Conservation (phyloP, 371 early-diverging fungal genomes). For the Mortierella sp. region DNA sequence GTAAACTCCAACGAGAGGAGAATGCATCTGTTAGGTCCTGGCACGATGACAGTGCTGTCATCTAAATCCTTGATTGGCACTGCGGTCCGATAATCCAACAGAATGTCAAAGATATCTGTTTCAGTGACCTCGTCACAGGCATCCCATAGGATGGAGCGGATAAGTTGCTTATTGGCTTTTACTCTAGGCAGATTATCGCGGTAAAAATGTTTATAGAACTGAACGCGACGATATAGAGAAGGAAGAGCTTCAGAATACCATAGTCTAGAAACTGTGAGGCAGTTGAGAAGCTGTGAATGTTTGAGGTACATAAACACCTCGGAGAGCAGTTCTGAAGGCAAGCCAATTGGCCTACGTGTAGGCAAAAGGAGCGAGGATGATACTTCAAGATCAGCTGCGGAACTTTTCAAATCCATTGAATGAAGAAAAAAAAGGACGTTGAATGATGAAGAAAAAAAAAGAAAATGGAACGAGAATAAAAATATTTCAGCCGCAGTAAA, state of each 20-base stretch:
- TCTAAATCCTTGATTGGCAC: background rate
- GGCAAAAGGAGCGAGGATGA: background rate
- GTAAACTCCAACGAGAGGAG: conserved; percentile 1
- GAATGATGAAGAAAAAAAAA: no score
- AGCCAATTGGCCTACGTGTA: background rate
- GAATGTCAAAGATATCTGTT: conserved; percentile 8
- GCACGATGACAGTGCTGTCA: background rate
- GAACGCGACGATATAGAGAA: conserved; percentile 5
- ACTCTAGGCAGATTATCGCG: background rate
- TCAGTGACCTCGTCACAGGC: background rate
- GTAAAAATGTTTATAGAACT: background rate
- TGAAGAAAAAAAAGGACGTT: no score
- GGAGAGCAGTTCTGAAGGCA: conserved; percentile 9
- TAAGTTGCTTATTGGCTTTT: background rate
- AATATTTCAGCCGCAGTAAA: no score
- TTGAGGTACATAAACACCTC: background rate
- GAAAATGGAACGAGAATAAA: no score
- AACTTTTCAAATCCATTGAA: no score
- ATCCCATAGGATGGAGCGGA: background rate
- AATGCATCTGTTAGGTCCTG: conserved; percentile 1
- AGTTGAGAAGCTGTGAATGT: background rate
- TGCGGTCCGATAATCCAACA: conserved; percentile 5
- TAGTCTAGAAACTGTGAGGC: conserved; percentile 12
- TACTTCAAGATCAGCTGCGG: no score
- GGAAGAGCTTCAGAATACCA: conserved; percentile 9